These are phyloP conservation scores for Magnolia officinalis DNA, from an alignment of 164 flowering plant genomes.

Conservation along the genomic window DNA sequence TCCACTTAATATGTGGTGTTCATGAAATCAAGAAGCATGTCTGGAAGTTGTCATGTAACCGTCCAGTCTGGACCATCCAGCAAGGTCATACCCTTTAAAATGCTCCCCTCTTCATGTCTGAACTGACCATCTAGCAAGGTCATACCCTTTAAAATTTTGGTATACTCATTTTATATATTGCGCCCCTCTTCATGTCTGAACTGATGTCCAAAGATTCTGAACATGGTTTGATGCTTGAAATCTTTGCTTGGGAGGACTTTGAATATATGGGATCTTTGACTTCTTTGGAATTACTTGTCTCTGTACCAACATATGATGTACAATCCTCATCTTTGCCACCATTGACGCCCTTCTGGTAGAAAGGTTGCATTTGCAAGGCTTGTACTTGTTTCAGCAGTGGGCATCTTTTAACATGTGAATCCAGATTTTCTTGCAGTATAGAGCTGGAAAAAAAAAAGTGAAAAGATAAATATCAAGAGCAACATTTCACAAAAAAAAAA, in stretches of 20 bases:
- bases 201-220: conserved; percentile 20
- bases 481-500: no score
- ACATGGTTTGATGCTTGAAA: neutral
- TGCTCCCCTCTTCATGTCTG: no score
- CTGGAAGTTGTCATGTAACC: neutral
- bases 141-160: conserved; percentile 22
- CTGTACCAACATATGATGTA: neutral
- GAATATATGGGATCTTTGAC: conserved; percentile 7
- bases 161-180: conserved; percentile 42
- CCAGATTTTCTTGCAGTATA: conserved; percentile 69
- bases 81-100: no score
- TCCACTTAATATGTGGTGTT: neutral
- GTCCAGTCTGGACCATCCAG: no score
- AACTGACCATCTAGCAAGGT: no score
- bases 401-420: conserved; percentile 68
- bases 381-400: conserved; percentile 65
- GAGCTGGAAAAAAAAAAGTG: conserved; percentile 30
- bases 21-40: neutral
- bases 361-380: conserved; percentile 58
- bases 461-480: neutral
- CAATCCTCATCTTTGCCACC: conserved; percentile 40
- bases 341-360: conserved; percentile 77
- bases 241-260: neutral
- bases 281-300: neutral
- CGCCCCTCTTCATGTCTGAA: conserved; percentile 78